Conservation (phyloP, 345 rosid species). For the Conringia planisiliqua region DNA sequence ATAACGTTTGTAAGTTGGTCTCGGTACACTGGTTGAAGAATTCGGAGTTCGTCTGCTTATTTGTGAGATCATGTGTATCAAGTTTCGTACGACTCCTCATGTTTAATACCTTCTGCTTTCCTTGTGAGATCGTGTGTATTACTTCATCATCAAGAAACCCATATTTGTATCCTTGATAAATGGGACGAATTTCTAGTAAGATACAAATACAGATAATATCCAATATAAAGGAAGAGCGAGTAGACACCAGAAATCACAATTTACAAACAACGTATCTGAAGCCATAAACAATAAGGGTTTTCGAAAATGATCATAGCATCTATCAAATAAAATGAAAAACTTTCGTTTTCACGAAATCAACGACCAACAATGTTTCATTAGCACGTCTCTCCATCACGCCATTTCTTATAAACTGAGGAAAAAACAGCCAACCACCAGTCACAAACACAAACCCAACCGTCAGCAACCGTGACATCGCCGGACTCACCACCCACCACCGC, state of each 20-base stretch:
- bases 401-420: slow-evolving; percentile 28
- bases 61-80: neutral
- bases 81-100: too few species aligned
- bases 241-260: too few species aligned
- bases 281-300: neutral
- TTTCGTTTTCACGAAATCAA: neutral
- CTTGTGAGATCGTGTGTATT: too few species aligned
- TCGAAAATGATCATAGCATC: too few species aligned
- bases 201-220: too few species aligned
- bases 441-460: slow-evolving; percentile 30
- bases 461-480: slow-evolving; percentile 8
- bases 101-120: too few species aligned
- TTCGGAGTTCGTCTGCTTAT: neutral
- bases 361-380: slow-evolving; percentile 21
- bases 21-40: too few species aligned
- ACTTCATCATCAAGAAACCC: neutral
- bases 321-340: neutral
- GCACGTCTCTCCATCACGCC: neutral
- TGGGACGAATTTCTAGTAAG: too few species aligned
- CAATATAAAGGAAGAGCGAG: too few species aligned
- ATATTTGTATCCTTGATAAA: too few species aligned
- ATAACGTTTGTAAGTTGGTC: too few species aligned
- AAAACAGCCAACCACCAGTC: slow-evolving; percentile 36
- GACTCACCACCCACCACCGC: neutral
- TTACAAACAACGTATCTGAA: too few species aligned